Base-by-base conservation (phyloP, 2,329 filamentous ascomycete genomes). In the Diaporthe longicolla region DNA sequence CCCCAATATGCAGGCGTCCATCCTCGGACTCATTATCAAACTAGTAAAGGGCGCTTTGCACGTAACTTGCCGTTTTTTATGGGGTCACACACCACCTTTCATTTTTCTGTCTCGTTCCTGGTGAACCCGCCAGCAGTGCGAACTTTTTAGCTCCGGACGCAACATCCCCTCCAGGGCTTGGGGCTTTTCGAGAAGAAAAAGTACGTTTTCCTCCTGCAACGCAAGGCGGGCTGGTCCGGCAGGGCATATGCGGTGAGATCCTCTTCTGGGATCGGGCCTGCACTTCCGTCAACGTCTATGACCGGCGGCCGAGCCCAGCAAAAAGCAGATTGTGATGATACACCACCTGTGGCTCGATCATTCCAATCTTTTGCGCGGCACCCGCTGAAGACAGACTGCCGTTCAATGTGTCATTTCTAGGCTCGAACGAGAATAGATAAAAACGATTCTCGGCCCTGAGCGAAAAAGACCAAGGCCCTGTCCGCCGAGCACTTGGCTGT, bases 241-340 rank as follows among this genome's bases (percentile, higher is more conserved):
- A 66, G 29, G 4, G 45, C 32, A 37, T 19, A 48, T 66, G 45
- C 63, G 24, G 45, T 52, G 45, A 66, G 63, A 52, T 37, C 29
- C 63, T 52, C 9, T 66, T 50, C 29, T 52, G 29, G 45, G 13
- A 48, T 52, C 63, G 63, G 45, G 63, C 29, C 29, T 48, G 43
- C 8, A 48, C 26, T 48, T 65, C 59, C 59, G 26, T 45, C 40
- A 50, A 65, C 45, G 21, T 35, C 21, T 3, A 50, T 65, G 13
- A 37, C 21, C 29, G 45, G 45, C 29, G 26, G 13, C n/a, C 29
- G 21, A 37, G 45, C 21, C 43, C 11, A n/a, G 29, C 40, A 26
- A 37, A 37, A 52, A 66, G 43, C 21, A 52, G 26, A 66, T 3
- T 29, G 3, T 4, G 19, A 37, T 8, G 40, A 52, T 13, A 40